A percentile compares a stretch with the other conserved stretches of the same genome.
Conservation (phyloP, 371 early-diverging fungal species). For the Choanephora cucurbitarum region DNA sequence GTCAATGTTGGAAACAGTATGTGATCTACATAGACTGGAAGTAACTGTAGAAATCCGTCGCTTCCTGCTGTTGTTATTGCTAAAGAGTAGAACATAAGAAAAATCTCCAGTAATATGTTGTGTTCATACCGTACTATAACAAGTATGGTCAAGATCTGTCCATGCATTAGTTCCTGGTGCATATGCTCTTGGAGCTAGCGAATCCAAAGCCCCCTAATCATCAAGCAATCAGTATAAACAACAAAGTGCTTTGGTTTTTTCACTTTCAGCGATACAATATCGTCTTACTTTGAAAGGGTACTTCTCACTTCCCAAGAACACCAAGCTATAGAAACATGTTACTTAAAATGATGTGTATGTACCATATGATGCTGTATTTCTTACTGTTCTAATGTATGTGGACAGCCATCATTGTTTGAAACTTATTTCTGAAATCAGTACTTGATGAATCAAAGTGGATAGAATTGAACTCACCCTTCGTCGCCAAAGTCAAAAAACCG, state of each 20-base stretch:
- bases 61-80: conserved; percentile 59
- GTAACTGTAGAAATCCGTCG: conserved; percentile 55
- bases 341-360: no score
- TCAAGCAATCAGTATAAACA: neutral
- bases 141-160: conserved; percentile 48
- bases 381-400: conserved; percentile 62
- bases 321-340: conserved; percentile 41
- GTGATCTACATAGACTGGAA: conserved; percentile 54
- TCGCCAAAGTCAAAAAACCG: conserved; percentile 53
- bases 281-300: conserved; percentile 52
- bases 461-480: conserved; percentile 41
- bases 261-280: neutral
- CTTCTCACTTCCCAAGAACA: conserved; percentile 56
- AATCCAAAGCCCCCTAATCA: conserved; percentile 53
- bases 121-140: conserved; percentile 41
- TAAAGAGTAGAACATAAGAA: conserved; percentile 9
- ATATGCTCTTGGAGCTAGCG: conserved; percentile 57
- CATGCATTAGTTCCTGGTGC: conserved; percentile 62
- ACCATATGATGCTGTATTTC: no score
- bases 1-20: conserved; percentile 60
- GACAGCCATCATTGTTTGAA: conserved; percentile 54
- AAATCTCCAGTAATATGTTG: conserved; percentile 2
- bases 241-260: neutral
- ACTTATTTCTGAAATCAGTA: conserved; percentile 20
- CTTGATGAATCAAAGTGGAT: neutral